These are phyloP conservation scores for Xylariales sp. DNA, from an alignment of 2,329 filamentous ascomycete species.

Conservation along the genomic window DNA sequence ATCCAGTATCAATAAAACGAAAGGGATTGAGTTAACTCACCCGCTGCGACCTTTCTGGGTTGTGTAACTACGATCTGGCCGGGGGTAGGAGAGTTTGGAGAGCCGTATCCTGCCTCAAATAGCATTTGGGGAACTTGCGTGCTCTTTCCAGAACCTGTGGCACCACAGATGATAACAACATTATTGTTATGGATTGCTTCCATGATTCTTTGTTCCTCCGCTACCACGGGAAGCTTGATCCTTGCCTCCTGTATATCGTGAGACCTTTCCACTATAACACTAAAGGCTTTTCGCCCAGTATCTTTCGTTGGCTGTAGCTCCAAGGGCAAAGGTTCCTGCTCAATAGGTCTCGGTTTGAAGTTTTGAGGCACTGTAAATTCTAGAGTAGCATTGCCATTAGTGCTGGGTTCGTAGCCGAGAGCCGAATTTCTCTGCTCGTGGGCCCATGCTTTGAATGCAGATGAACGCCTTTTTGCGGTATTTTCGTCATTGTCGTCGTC, in stretches of 20 bases:
- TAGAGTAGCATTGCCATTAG: constrained; percentile 56
- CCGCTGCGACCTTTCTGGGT: constrained; percentile 88
- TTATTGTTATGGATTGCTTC: constrained; percentile 94
- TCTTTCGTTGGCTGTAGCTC: constrained; percentile 73
- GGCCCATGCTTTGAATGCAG: constrained; percentile 95
- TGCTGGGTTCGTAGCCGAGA: constrained; percentile 70
- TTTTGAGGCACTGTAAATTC: constrained; percentile 68
- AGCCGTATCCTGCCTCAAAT: constrained; percentile 92
- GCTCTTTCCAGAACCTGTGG: constrained; percentile 96
- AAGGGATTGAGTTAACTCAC: constrained; percentile 18
- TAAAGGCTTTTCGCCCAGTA: constrained; percentile 77
- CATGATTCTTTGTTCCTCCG: constrained; percentile 97
- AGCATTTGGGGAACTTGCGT: constrained; percentile 97
- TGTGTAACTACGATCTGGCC: constrained; percentile 97
- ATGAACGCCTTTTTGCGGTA: constrained; percentile 57
- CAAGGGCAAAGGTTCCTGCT: constrained; percentile 76
- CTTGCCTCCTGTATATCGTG: constrained; percentile 82
- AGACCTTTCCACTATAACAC: constrained; percentile 76
- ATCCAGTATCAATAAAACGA: background rate
- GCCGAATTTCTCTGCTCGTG: constrained; percentile 86
- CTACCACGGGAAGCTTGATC: constrained; percentile 86
- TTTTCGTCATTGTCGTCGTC: constrained; percentile 48
- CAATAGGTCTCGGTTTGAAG: constrained; percentile 74
- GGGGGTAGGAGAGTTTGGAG: constrained; percentile 79
- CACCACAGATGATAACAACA: constrained; percentile 90